Base-by-base conservation (phyloP, 169 alveolate genomes). In the Babesia bigemina region DNA sequence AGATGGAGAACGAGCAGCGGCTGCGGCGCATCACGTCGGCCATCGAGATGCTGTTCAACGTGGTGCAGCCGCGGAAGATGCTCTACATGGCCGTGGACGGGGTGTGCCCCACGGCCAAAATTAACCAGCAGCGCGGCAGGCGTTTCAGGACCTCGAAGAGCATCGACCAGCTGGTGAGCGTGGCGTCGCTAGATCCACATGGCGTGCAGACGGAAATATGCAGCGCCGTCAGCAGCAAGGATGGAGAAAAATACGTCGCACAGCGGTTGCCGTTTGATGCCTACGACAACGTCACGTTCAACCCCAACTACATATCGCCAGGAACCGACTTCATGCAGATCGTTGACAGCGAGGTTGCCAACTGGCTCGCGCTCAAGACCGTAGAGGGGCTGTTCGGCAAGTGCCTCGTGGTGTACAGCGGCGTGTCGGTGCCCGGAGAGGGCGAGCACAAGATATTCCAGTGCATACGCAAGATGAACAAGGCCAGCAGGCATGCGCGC, bases 381-480 rank as follows among this genome's bases (percentile, higher is more conserved):
- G 66, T 48, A 2, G 82, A 73, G 55, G 89, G 89, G 22, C n/a
- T 76, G 16, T 82, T 76, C 59, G 79, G 77, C 49, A 90, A 94
- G 60, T 58, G 97, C 66, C 91, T 93, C 29, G 96, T 98, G 17
- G 92, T 96, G 44, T 94, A 97, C 62, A 95, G 98, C 16, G 99
- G 98, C 53, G 93, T 98, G 0, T 94, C 94, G 58, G 98, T 97
- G 0, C 99, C 99, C 13, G 99, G 99, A 42, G 99, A 97, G 84
- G 99, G 99, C 21, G 99, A 98, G 79, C 99, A 98, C 86, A 98
- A 98, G 90, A 97, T 98, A n/a, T 92, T 96, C 92, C 97, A 96
- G 75, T 96, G 91, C 86, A 82, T 82, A n/a, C 50, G 85, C 17
- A 75, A 48, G 76, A 70, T 79, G 83, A 29, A 48, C 55, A 71